A percentile compares a stretch with the other conserved stretches of the same genome.
These are phyloP conservation scores for Tetrastigma voinierianum DNA, from an alignment of 164 flowering plant genomes.

Conservation along the genomic window DNA sequence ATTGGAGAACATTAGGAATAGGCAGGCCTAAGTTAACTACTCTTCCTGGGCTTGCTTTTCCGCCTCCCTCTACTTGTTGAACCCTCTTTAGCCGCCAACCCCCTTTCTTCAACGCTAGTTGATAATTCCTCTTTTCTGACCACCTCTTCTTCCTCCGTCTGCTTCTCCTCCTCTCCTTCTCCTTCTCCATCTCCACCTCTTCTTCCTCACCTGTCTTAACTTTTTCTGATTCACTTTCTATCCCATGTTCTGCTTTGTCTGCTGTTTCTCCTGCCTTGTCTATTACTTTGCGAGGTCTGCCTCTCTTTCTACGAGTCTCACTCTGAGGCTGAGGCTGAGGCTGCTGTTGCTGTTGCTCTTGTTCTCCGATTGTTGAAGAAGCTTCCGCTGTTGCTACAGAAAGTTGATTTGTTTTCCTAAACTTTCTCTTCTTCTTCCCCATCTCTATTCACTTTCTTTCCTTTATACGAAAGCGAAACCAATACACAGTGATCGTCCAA, in stretches of 20 bases:
- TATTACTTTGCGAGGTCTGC: conserved; percentile 54
- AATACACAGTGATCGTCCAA: not conserved
- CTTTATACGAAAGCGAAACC: too few relatives aligned
- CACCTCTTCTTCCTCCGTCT: conserved; percentile 5
- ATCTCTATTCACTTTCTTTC: conserved; percentile 14
- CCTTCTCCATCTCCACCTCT: conserved; percentile 8
- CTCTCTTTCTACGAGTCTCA: conserved; percentile 49
- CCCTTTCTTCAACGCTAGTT: not conserved
- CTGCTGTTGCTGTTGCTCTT: conserved; percentile 3
- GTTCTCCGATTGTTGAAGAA: conserved; percentile 28
- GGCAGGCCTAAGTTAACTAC: conserved; percentile 27
- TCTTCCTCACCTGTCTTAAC: conserved; percentile 14
- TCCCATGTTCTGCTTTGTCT: conserved; percentile 1
- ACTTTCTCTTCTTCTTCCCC: conserved; percentile 36
- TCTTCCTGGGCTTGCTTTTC: conserved; percentile 62
- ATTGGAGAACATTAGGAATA: too few relatives aligned
- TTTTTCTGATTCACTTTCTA: conserved; percentile 27
- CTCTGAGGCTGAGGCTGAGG: conserved; percentile 13
- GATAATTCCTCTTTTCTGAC: conserved; percentile 1
- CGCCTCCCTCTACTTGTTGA: conserved; percentile 45
- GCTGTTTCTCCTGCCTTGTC: conserved; percentile 23
- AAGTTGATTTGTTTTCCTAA: conserved; percentile 33
- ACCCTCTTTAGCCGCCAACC: conserved; percentile 3
- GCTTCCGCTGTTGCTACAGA: conserved; percentile 42
- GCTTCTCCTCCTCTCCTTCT: conserved; percentile 2